Percentiles rank a stretch among this genome's conserved stretches.
phyloP scores from a whole-genome alignment of 2,329 filamentous ascomycete genomes.

The Ceratocystis harringtonii region DNA sequence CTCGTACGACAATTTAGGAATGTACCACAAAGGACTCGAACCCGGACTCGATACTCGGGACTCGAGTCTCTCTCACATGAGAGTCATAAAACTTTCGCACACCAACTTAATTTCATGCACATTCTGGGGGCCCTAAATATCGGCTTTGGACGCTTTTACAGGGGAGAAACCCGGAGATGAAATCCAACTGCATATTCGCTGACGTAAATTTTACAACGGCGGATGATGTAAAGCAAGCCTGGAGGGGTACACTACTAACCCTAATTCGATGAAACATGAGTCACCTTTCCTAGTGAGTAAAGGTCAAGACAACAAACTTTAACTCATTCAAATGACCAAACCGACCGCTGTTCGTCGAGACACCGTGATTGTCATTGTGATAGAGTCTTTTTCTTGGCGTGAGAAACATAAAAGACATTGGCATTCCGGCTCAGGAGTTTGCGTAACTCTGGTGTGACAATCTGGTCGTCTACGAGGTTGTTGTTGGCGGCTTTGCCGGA shows the following conservation, averaged over 20 bases:
- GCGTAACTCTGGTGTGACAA: slow-evolving; percentile 43
- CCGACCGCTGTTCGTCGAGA: slow-evolving; percentile 10
- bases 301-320: not conserved
- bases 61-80: not conserved
- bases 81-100: not conserved
- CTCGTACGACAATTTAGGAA: not conserved
- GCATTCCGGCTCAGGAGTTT: slow-evolving; percentile 36
- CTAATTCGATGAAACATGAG: not conserved
- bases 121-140: not conserved
- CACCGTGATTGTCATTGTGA: slow-evolving; percentile 12
- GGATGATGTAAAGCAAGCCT: not conserved
- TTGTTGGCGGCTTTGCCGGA: slow-evolving; percentile 15
- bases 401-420: slow-evolving; percentile 27
- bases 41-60: not conserved
- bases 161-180: slow-evolving; percentile 5
- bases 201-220: slow-evolving; percentile 8
- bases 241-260: not conserved
- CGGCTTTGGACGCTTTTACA: not conserved
- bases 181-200: not conserved
- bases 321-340: slow-evolving; percentile 12
- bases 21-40: slow-evolving; percentile 5
- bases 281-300: not conserved
- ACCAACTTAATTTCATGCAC: not conserved
- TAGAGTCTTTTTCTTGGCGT: slow-evolving; percentile 15
- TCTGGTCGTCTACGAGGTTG: slow-evolving; percentile 28